Base-by-base conservation (phyloP, 148 eudicot species). In the Amaranthus cruentus region DNA sequence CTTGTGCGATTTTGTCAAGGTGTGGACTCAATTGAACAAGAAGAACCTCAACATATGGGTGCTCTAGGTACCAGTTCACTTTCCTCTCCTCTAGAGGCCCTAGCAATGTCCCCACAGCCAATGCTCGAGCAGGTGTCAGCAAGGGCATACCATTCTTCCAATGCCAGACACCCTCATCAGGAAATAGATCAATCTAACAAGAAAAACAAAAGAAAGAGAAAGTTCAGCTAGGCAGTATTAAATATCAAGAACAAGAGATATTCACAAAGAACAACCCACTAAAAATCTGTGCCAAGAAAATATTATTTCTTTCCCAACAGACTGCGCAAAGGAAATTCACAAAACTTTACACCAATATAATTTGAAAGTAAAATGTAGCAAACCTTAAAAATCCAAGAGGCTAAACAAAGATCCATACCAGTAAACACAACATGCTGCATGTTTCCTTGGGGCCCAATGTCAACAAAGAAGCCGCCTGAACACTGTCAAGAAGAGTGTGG, bases 371-470 rank as follows among this genome's bases (percentile, higher is more conserved):
- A 43, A 38, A 68, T 51, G 53, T 54, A 51, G 57, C 43, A 49
- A 54, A 59, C 67, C 48, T 69, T 51, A 15, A 42, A n/a, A 9
- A 43, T 54, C 43, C 62, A 63, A 55, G 8, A 72, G 11, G n/a
- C 44, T 2, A 43, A 52, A 58, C 47, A 68, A 71, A 71, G 12
- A 51, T 52, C 60, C 87, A 59, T 85, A 96, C 99, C 94, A 96
- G 78, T 54, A 96, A 73, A 79, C 83, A 87, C 63, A 96, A 79
- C 77, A 92, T 83, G 80, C 96, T 87, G 81, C 94, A 96, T 55
- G 91, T 89, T 81, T 96, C 99, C 83, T 87, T 96, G 21, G 99
- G 97, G 49, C 99, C 99, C 84, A 92, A 66, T 42, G 96, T 84
- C 66, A 92, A 81, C 62, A 88, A 66, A 38, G 97, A 87, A 79